Evolutionary conservation across 2,329 filamentous ascomycete genomes (phyloP).

Genomic region (Leptographium galeiforme): DNA sequence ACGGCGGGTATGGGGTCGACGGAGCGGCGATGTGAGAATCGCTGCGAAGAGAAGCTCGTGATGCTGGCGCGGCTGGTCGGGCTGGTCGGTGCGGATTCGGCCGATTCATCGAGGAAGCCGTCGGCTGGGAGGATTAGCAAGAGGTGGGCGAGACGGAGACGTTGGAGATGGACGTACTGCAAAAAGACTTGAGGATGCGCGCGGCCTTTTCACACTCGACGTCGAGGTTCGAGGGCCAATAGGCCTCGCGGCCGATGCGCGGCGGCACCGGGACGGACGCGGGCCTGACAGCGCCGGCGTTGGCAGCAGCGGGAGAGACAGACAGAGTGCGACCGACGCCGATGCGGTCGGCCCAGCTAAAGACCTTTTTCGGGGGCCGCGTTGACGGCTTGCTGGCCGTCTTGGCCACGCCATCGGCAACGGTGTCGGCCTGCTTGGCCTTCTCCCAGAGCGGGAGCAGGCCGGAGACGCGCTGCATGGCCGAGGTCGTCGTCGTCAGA

Average conservation of each 20-base stretch:
- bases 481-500: neutral
- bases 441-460: slow-evolving; percentile 27
- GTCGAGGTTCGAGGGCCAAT: slow-evolving; percentile 63
- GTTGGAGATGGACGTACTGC: slow-evolving; percentile 38
- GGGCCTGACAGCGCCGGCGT: slow-evolving; percentile 27
- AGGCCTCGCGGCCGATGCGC: slow-evolving; percentile 52
- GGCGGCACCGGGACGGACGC: slow-evolving; percentile 54
- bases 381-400: neutral
- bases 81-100: slow-evolving; percentile 19
- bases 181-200: slow-evolving; percentile 61
- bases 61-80: slow-evolving; percentile 11
- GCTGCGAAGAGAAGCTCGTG: slow-evolving; percentile 8
- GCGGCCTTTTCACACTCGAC: slow-evolving; percentile 71
- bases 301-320: slow-evolving; percentile 8
- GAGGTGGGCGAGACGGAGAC: slow-evolving; percentile 35
- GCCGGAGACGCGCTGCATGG: slow-evolving; percentile 33
- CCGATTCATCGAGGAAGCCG: slow-evolving; percentile 37
- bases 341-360: slow-evolving; percentile 18
- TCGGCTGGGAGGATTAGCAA: slow-evolving; percentile 28
- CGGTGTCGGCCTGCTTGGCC: slow-evolving; percentile 10
- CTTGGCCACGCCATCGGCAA: neutral
- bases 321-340: slow-evolving; percentile 4
- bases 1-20: neutral
- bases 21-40: slow-evolving; percentile 5
- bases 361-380: slow-evolving; percentile 16